These are phyloP conservation scores for Suhomyces faveliae DNA, from an alignment of 805 yeast genomes.

Conservation along the genomic window DNA sequence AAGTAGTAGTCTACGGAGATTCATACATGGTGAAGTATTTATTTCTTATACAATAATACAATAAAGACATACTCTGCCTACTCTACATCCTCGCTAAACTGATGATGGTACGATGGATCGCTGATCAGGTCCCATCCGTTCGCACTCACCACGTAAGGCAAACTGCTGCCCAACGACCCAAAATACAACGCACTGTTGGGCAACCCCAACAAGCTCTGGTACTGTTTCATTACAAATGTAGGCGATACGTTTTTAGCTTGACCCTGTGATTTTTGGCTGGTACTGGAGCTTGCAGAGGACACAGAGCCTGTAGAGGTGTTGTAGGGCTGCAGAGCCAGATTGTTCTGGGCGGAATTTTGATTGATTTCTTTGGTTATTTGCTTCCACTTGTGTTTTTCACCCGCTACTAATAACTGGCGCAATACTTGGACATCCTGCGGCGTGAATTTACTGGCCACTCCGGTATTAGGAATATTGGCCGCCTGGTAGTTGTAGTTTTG, in stretches of 20 bases:
- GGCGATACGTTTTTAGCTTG: constrained; percentile 45
- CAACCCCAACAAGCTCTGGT: constrained; percentile 52
- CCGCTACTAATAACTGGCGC: constrained; percentile 46
- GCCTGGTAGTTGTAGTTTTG: constrained; percentile 2
- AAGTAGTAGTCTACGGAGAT: no score
- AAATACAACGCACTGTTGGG: constrained; percentile 46
- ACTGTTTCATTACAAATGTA: constrained; percentile 54
- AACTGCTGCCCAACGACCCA: constrained; percentile 48
- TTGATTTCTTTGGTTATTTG: constrained; percentile 44
- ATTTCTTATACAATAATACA: not conserved
- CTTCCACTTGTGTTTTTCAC: constrained; percentile 61
- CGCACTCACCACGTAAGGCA: constrained; percentile 49
- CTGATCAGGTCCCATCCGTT: constrained; percentile 45
- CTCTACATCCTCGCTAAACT: constrained; percentile 15
- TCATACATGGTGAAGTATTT: no score
- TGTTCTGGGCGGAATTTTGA: constrained; percentile 9
- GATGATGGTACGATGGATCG: constrained; percentile 15
- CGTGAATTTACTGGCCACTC: constrained; percentile 27
- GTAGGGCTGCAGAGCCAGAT: constrained; percentile 1
- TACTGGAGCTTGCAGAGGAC: constrained; percentile 1
- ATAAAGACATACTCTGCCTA: constrained; percentile 1
- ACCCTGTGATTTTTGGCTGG: constrained; percentile 9
- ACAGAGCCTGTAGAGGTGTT: not conserved
- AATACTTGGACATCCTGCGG: constrained; percentile 47
- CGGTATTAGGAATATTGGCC: constrained; percentile 2